A percentile compares a stretch with the other conserved stretches of the same genome.
Evolutionary conservation across 2,329 filamentous ascomycete genomes (phyloP).

Genomic region (Apiospora saccharicola): DNA sequence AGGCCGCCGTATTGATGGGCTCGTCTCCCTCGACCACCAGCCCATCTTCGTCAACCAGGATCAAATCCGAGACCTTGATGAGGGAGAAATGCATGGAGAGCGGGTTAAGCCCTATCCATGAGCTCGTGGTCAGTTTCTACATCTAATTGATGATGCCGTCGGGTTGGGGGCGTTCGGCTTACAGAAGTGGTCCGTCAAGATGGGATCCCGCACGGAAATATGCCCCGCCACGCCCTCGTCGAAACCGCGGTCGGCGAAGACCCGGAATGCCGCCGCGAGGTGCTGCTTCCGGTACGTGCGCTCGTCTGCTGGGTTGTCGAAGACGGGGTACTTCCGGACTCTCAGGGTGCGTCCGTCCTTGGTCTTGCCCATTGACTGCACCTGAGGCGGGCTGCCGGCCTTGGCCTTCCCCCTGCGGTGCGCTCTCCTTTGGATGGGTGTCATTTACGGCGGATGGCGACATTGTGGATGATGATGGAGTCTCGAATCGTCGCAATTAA

Average conservation of each 20-base stretch:
- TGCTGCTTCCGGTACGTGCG: conserved; percentile 63
- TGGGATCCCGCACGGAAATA: conserved; percentile 69
- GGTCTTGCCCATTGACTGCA: conserved; percentile 39
- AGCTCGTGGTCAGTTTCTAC: neutral
- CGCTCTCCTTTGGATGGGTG: neutral
- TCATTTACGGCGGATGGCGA: neutral
- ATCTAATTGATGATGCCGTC: no score
- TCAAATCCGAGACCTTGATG: conserved; percentile 68
- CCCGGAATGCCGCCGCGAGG: conserved; percentile 64
- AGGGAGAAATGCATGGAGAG: conserved; percentile 68
- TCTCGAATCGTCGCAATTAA: no score
- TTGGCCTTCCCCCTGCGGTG: neutral
- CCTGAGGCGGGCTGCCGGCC: conserved; percentile 30
- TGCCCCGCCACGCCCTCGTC: conserved; percentile 71
- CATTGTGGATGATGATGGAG: neutral
- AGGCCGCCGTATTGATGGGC: conserved; percentile 65
- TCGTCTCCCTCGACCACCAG: conserved; percentile 66
- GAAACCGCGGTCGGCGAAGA: conserved; percentile 65
- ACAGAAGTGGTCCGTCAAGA: conserved; percentile 67
- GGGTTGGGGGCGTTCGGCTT: conserved; percentile 46
- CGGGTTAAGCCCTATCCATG: conserved; percentile 56
- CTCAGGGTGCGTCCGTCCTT: conserved; percentile 40
- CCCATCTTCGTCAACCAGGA: conserved; percentile 66
- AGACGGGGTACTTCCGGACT: conserved; percentile 52
- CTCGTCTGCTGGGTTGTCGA: conserved; percentile 57